Conservation (phyloP, 2,329 filamentous ascomycete species). For the Blastomyces silverae region DNA sequence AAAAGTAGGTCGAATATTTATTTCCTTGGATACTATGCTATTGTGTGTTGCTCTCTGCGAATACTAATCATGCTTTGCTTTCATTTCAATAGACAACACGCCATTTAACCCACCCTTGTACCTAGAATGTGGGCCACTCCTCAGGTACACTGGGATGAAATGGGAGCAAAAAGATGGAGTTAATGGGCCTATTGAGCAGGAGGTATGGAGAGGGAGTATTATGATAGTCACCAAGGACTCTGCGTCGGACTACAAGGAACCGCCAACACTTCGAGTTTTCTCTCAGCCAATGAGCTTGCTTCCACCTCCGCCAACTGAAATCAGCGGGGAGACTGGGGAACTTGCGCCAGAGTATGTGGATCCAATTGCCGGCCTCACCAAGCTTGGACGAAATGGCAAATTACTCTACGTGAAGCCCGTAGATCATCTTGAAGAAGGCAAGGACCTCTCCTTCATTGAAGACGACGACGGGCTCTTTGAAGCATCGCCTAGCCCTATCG, state of each 20-base stretch:
- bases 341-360: slow-evolving; percentile 77
- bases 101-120: slow-evolving; percentile 77
- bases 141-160: slow-evolving; percentile 86
- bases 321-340: slow-evolving; percentile 54
- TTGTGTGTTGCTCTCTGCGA: background rate
- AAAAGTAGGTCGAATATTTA: slow-evolving; percentile 27
- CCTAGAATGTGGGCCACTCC: slow-evolving; percentile 80
- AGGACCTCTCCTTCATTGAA: slow-evolving; percentile 72
- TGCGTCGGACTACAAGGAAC: slow-evolving; percentile 72
- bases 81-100: slow-evolving; percentile 39
- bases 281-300: slow-evolving; percentile 77
- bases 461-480: slow-evolving; percentile 80
- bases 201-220: slow-evolving; percentile 86
- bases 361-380: slow-evolving; percentile 78
- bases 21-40: slow-evolving; percentile 18
- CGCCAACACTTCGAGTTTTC: slow-evolving; percentile 74
- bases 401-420: slow-evolving; percentile 83
- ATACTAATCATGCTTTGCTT: slow-evolving; percentile 17
- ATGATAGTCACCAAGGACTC: slow-evolving; percentile 92
- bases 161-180: slow-evolving; percentile 34
- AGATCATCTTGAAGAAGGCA: slow-evolving; percentile 71
- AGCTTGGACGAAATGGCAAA: slow-evolving; percentile 74
- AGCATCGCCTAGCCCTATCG: slow-evolving; percentile 45
- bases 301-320: slow-evolving; percentile 65
- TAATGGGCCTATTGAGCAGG: slow-evolving; percentile 49